Percentiles rank a stretch among this genome's conserved stretches.
Conservation (phyloP, 306 rosid species). For the Sesbania bispinosa region DNA sequence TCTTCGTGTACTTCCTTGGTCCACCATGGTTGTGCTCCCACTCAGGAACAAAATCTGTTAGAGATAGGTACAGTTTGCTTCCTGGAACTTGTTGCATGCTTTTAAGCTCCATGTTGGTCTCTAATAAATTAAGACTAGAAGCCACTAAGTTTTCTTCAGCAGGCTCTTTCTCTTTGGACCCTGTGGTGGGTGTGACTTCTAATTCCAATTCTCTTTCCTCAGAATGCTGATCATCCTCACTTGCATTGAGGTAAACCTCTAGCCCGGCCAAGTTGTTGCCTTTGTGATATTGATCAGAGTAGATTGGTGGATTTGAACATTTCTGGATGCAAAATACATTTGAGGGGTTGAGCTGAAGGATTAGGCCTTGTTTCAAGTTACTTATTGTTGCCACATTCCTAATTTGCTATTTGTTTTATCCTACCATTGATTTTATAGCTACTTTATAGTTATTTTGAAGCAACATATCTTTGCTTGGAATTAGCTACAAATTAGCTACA, state of each 20-base stretch:
- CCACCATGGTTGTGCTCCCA: too few relatives aligned
- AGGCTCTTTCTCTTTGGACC: conserved; percentile 24
- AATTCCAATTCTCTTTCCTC: conserved; percentile 32
- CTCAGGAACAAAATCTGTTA: conserved; percentile 52
- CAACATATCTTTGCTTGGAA: too few relatives aligned
- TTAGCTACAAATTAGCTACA: too few relatives aligned
- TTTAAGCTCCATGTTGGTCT: not conserved
- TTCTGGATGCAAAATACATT: conserved; percentile 38
- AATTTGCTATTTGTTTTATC: too few relatives aligned
- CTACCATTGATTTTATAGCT: too few relatives aligned
- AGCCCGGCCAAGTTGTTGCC: conserved; percentile 21
- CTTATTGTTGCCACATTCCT: conserved; percentile 42
- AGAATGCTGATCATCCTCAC: conserved; percentile 33
- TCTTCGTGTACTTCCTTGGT: too few relatives aligned
- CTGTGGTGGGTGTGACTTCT: conserved; percentile 33
- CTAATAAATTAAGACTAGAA: conserved; percentile 7
- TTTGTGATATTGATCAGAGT: conserved; percentile 34
- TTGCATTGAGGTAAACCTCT: conserved; percentile 21
- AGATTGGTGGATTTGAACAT: conserved; percentile 31
- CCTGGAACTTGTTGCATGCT: not conserved
- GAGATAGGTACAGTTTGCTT: conserved; percentile 26
- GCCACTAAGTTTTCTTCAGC: conserved; percentile 7
- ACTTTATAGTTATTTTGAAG: too few relatives aligned
- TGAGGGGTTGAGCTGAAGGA: conserved; percentile 41
- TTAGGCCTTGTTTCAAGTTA: conserved; percentile 49